phyloP scores from a whole-genome alignment of 805 yeast species.

The Blastobotrys muscicola region DNA sequence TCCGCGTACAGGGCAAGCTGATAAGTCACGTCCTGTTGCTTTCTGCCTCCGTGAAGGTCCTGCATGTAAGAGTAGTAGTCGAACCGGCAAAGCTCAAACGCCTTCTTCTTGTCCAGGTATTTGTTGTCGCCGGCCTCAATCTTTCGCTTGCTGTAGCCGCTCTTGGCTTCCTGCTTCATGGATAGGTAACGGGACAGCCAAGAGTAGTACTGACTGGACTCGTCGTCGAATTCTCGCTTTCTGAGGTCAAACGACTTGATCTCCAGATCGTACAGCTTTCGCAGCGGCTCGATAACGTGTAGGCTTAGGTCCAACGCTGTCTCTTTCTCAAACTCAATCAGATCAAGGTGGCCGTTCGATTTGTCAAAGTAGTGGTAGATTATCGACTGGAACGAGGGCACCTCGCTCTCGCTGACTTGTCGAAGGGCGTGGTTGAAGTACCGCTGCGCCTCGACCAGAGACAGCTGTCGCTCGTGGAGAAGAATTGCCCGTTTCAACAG shows the following conservation, averaged over 20 bases:
- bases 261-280: slow-evolving; percentile 32
- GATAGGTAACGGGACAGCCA: slow-evolving; percentile 36
- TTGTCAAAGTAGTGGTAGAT: slow-evolving; percentile 25
- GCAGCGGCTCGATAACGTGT: slow-evolving; percentile 31
- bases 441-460: slow-evolving; percentile 27
- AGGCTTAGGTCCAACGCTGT: slow-evolving; percentile 23
- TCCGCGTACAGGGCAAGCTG: slow-evolving; percentile 31
- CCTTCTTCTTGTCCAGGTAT: slow-evolving; percentile 31
- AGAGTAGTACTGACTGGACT: slow-evolving; percentile 34
- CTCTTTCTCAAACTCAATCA: slow-evolving; percentile 12
- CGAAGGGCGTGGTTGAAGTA: slow-evolving; percentile 25
- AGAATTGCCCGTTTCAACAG: slow-evolving; percentile 29
- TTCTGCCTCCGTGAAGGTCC: slow-evolving; percentile 35
- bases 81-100: slow-evolving; percentile 33
- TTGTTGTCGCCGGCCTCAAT: slow-evolving; percentile 30
- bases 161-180: slow-evolving; percentile 25
- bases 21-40: slow-evolving; percentile 30
- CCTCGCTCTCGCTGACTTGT: slow-evolving; percentile 23
- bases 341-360: slow-evolving; percentile 14
- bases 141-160: slow-evolving; percentile 16
- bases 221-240: slow-evolving; percentile 37
- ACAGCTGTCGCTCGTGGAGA: slow-evolving; percentile 25
- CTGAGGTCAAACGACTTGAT: slow-evolving; percentile 32
- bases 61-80: slow-evolving; percentile 33
- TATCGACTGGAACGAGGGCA: slow-evolving; percentile 25